phyloP scores from a whole-genome alignment of 176 grass and related monocot genomes.

The Musa schizocarpa region DNA sequence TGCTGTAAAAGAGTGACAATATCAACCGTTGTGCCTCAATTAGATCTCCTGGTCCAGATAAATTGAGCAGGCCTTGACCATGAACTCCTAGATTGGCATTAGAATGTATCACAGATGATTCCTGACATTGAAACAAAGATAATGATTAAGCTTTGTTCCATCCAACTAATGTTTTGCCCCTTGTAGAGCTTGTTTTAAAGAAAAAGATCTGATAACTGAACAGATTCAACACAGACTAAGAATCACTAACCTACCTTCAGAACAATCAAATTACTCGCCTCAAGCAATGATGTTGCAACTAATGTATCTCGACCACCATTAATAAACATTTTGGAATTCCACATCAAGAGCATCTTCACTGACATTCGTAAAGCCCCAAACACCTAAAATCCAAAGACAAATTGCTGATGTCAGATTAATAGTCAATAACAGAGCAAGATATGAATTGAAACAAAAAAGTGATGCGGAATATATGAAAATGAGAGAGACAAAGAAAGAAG shows the following conservation, averaged over 20 bases:
- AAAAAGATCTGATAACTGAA: not conserved
- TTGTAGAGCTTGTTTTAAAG: not conserved
- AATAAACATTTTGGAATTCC: conserved; percentile 92
- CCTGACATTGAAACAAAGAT: conserved; percentile 31
- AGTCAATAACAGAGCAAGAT: no score
- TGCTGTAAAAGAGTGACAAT: conserved; percentile 98
- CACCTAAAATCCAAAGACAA: conserved; percentile 43
- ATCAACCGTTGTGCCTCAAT: conserved; percentile 90
- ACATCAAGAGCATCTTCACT: conserved; percentile 99
- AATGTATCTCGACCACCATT: conserved; percentile 82
- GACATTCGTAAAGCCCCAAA: conserved; percentile 95
- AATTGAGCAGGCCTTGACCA: conserved; percentile 95
- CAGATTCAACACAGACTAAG: conserved; percentile 3
- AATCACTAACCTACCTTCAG: conserved; percentile 49
- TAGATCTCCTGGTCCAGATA: conserved; percentile 78
- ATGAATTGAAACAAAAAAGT: not conserved
- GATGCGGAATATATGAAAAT: not conserved
- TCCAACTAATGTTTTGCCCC: not conserved
- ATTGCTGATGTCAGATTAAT: not conserved
- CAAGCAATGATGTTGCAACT: conserved; percentile 86
- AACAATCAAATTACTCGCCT: conserved; percentile 99
- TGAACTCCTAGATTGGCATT: conserved; percentile 98
- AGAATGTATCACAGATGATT: conserved; percentile 90
- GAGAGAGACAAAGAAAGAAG: not conserved
- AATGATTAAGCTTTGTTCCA: not conserved